These are phyloP conservation scores for Entoloma clypeatum DNA, from an alignment of 1,284 basidiomycete species.

Conservation along the genomic window DNA sequence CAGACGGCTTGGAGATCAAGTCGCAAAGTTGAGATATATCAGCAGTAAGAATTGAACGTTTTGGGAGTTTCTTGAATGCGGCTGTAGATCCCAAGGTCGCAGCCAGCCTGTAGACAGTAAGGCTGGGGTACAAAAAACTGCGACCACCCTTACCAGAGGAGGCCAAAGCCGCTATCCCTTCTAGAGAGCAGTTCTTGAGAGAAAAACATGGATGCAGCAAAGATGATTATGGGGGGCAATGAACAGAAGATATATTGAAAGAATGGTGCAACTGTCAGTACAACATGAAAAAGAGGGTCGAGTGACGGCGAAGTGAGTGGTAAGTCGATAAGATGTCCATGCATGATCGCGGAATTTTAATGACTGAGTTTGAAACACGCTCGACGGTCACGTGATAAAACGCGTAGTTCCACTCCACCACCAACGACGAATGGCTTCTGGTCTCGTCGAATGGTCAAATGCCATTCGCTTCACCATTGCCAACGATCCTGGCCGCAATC, in stretches of 20 bases:
- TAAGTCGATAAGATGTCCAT: too few species aligned
- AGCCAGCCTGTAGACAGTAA: conserved; percentile 60
- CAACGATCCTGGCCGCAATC: conserved; percentile 63
- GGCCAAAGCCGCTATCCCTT: conserved; percentile 76
- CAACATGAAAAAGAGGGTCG: too few species aligned
- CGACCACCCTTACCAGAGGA: conserved; percentile 55
- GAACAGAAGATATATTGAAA: too few species aligned
- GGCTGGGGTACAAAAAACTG: background rate
- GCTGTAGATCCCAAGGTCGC: conserved; percentile 84
- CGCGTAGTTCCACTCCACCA: too few species aligned
- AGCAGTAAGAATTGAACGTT: conserved; percentile 73
- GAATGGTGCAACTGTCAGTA: too few species aligned
- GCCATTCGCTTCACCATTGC: conserved; percentile 63
- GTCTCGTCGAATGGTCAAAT: conserved; percentile 61
- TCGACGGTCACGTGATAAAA: too few species aligned
- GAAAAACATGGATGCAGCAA: conserved; percentile 66
- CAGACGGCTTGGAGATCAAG: conserved; percentile 75
- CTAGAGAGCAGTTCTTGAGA: conserved; percentile 66
- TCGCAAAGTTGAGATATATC: conserved; percentile 78
- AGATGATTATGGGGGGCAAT: too few species aligned
- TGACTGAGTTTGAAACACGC: too few species aligned
- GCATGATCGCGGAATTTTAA: too few species aligned
- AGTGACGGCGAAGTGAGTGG: too few species aligned
- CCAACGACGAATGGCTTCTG: conserved; percentile 23
- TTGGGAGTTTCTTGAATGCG: conserved; percentile 77